Percentiles rank a stretch among this genome's conserved stretches.
Evolutionary conservation across 352 stramenopile genomes (phyloP).

Genomic region (Saprolegnia diclina): DNA sequence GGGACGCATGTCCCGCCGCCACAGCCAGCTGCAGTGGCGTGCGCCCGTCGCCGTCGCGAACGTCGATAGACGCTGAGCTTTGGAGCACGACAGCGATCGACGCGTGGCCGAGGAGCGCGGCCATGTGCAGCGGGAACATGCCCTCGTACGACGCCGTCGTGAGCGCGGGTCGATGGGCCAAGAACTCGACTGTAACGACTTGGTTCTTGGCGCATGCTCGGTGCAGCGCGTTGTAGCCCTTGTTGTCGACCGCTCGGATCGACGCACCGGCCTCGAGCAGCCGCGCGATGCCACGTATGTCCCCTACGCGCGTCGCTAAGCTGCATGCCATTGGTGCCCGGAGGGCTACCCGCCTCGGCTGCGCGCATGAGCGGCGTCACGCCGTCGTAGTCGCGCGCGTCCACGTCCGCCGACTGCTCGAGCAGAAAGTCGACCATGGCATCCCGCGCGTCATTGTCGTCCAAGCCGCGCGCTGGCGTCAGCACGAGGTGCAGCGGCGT

Average conservation of each 20-base stretch:
- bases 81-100: neutral
- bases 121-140: conserved; percentile 11
- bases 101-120: conserved; percentile 10
- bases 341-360: neutral
- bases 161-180: neutral
- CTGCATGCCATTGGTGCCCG: no score
- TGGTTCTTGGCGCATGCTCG: conserved; percentile 8
- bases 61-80: neutral
- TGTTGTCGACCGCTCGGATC: conserved; percentile 7
- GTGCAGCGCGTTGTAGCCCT: conserved; percentile 3
- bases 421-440: conserved; percentile 4
- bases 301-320: no score
- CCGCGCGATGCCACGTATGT: neutral
- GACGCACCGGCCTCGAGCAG: neutral
- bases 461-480: neutral
- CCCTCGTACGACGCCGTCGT: conserved; percentile 1
- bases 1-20: neutral
- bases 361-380: conserved; percentile 13
- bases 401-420: conserved; percentile 19
- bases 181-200: neutral
- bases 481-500: neutral
- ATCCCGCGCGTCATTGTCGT: neutral
- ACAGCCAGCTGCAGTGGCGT: conserved; percentile 16
- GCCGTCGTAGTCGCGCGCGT: conserved; percentile 21
- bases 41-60: neutral